phyloP scores from a whole-genome alignment of 768 basidiomycete genomes.

The Naganishia antarctica region DNA sequence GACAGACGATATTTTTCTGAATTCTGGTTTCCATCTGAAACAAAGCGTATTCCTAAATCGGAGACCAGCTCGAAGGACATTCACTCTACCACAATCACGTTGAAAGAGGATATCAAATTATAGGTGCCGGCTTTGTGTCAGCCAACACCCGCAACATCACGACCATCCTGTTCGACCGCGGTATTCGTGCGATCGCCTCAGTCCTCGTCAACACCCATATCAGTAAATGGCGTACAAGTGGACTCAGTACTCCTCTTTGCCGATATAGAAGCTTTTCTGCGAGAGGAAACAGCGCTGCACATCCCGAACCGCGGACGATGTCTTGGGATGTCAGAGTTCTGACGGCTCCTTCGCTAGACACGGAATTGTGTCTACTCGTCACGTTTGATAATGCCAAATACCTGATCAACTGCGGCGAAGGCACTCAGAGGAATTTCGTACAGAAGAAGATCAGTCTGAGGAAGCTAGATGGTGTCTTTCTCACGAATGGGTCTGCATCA shows the following conservation, averaged over 20 bases:
- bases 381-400: constrained; percentile 75
- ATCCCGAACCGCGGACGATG: constrained; percentile 20
- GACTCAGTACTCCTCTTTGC: neutral
- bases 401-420: constrained; percentile 82
- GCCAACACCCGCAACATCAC: neutral
- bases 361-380: constrained; percentile 70
- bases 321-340: constrained; percentile 40
- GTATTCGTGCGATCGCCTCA: neutral
- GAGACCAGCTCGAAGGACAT: too few relatives aligned
- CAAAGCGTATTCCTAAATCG: neutral
- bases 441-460: constrained; percentile 65
- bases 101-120: too few relatives aligned
- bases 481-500: constrained; percentile 60
- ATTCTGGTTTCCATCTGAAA: neutral
- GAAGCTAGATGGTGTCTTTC: constrained; percentile 66
- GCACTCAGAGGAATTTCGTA: constrained; percentile 66
- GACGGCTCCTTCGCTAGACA: constrained; percentile 56
- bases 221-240: neutral
- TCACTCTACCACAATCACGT: too few relatives aligned
- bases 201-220: neutral
- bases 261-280: too few relatives aligned
- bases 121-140: neutral
- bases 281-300: neutral
- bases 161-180: constrained; percentile 5
- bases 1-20: constrained; percentile 16